These are phyloP conservation scores for Saccharomycopsis oosterbeekiorum DNA, from an alignment of 805 yeast genomes.

Conservation along the genomic window DNA sequence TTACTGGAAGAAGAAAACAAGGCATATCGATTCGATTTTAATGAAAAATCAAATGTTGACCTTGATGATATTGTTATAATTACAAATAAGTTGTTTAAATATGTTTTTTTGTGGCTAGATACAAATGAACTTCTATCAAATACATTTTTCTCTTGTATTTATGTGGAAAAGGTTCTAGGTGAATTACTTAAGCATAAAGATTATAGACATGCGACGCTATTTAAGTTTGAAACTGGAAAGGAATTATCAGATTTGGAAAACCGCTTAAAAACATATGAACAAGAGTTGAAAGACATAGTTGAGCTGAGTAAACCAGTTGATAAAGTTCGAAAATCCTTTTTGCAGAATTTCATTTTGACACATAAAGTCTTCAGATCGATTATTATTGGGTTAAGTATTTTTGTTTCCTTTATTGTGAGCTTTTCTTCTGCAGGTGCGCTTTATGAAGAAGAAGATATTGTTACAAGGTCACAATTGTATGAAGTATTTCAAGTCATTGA, in stretches of 20 bases:
- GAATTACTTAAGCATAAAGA: constrained; percentile 26
- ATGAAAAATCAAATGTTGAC: constrained; percentile 1
- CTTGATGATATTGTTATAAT: constrained; percentile 38
- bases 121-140: constrained; percentile 61
- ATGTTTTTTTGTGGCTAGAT: constrained; percentile 63
- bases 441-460: constrained; percentile 67
- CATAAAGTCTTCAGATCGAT: constrained; percentile 44
- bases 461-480: constrained; percentile 43
- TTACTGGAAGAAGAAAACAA: constrained; percentile 33
- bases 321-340: neutral
- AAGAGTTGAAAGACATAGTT: neutral
- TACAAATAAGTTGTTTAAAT: constrained; percentile 42
- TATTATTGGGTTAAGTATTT: constrained; percentile 43
- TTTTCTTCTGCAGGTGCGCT: constrained; percentile 49
- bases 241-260: neutral
- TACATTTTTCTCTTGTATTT: constrained; percentile 66
- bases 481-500: constrained; percentile 1
- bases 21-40: constrained; percentile 6
- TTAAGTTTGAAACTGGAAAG: neutral
- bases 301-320: constrained; percentile 44
- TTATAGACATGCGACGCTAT: constrained; percentile 12
- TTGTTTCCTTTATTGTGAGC: constrained; percentile 37
- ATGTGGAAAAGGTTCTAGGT: constrained; percentile 50
- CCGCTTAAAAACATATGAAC: neutral
- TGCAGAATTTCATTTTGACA: constrained; percentile 46